Evolutionary conservation across 2,329 filamentous ascomycete species (phyloP).

Genomic region (Parastagonospora nodorum): DNA sequence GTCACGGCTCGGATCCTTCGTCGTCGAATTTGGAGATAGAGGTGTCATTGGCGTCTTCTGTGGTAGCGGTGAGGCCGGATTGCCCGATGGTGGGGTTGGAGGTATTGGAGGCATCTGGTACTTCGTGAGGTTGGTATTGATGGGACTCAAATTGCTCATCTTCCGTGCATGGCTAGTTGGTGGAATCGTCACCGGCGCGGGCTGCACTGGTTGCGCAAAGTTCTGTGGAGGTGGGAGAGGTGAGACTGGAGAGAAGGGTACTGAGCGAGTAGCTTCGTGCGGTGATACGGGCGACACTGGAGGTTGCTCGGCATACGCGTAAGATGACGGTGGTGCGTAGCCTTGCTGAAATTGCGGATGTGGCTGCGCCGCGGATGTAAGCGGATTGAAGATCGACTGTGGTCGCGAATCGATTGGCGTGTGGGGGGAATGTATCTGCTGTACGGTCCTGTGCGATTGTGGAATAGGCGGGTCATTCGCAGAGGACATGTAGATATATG

Average conservation of each 20-base stretch:
- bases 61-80: slow-evolving; percentile 28
- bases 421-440: slow-evolving; percentile 23
- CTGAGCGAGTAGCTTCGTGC: slow-evolving; percentile 20
- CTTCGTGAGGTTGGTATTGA: slow-evolving; percentile 34
- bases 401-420: slow-evolving; percentile 32
- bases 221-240: slow-evolving; percentile 20
- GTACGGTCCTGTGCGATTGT: slow-evolving; percentile 24
- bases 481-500: slow-evolving; percentile 30
- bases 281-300: slow-evolving; percentile 33
- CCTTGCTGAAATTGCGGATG: slow-evolving; percentile 19
- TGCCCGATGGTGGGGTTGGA: slow-evolving; percentile 29
- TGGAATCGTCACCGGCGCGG: slow-evolving; percentile 19
- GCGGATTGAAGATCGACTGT: slow-evolving; percentile 32
- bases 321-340: slow-evolving; percentile 23
- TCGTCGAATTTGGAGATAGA: slow-evolving; percentile 28
- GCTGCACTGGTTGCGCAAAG: slow-evolving; percentile 12
- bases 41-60: slow-evolving; percentile 38
- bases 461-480: slow-evolving; percentile 32
- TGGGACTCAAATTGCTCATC: slow-evolving; percentile 37
- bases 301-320: slow-evolving; percentile 30
- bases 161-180: slow-evolving; percentile 37
- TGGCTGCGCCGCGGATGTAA: slow-evolving; percentile 26
- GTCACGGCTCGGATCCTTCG: slow-evolving; percentile 15
- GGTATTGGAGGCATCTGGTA: slow-evolving; percentile 33
- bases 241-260: slow-evolving; percentile 31